Conservation (phyloP, 768 basidiomycete species). For the Lentinula aciculospora region DNA sequence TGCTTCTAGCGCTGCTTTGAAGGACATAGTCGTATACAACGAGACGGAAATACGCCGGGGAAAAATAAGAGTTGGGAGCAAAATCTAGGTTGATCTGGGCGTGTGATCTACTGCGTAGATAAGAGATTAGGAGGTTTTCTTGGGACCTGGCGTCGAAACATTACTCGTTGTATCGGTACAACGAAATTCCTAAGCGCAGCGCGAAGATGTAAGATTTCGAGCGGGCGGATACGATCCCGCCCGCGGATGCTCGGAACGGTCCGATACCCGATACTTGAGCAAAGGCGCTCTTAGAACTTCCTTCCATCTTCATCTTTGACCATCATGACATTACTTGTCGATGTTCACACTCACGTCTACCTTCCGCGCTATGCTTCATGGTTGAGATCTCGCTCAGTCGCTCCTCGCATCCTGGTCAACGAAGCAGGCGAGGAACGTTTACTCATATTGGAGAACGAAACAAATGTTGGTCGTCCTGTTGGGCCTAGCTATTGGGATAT, state of each 20-base stretch:
- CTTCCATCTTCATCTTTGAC: not conserved
- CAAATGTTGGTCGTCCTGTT: constrained; percentile 73
- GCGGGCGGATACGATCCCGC: not conserved
- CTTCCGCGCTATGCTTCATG: constrained; percentile 72
- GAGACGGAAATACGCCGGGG: not conserved
- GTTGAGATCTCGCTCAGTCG: constrained; percentile 56
- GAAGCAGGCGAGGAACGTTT: constrained; percentile 60
- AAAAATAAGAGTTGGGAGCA: not conserved
- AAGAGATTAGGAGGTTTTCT: not conserved
- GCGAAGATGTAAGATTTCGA: too few species aligned
- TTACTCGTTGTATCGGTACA: not conserved
- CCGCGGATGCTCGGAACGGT: not conserved
- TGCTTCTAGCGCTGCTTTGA: not conserved
- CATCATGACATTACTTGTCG: constrained; percentile 39
- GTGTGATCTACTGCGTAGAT: not conserved
- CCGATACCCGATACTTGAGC: not conserved
- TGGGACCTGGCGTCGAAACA: not conserved
- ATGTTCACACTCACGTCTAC: constrained; percentile 86
- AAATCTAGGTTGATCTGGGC: not conserved
- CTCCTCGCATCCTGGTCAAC: constrained; percentile 59
- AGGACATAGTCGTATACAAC: not conserved
- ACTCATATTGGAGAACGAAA: constrained; percentile 75
- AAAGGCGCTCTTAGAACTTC: not conserved
- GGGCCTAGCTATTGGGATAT: constrained; percentile 84
- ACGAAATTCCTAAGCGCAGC: not conserved